Base-by-base conservation (phyloP, 768 basidiomycete species). In the Psilocybe sp. region DNA sequence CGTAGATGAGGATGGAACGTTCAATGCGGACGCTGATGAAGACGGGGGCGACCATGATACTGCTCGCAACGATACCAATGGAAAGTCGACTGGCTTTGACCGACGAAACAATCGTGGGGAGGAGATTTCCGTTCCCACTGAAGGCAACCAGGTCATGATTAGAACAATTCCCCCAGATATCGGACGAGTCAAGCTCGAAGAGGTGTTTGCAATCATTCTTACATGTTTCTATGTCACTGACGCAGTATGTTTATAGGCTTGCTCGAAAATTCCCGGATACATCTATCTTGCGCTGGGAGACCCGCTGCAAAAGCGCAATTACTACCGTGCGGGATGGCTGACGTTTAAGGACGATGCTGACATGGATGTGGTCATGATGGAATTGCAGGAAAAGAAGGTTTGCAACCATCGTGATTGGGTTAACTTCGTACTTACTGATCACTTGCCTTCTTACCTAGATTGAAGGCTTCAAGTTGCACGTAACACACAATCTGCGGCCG, bases 241-340 rank as follows among this genome's bases (percentile, higher is more conserved):
- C 38, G 34, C 36, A 15, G 57, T 38, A 18, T 56, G 32, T 47
- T 31, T 31, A 1, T 54, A 97, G 95, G 81, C 87, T 34, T 89
- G 89, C 60, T 71, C 76, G 50, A 83, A 81, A 58, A 74, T 92
- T 47, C 79, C 86, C 4, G 95, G 94, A 2, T 98, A 85, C 64
- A 74, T 90, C 41, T 89, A 96, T 67, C 80, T 98, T 13, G 93
- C 93, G 8, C 71, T 98, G 0, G 92, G 92, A 20, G 95, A 98
- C 56, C 95, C 96, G 9, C 69, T 92, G 37, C 90, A 92, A 66
- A 95, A 95, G 69, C 85, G 92, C 51, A 90, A 89, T 59, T 98
- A 89, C 65, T 93, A 96, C 64, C 89, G 96, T 31, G 91, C 93
- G 1, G 96, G 92, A 11, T 98, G 95, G 94, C 74, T 97, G 51